These are phyloP conservation scores for Graphiopsis chlorocephala DNA, from an alignment of 2,329 filamentous ascomycete genomes.

Conservation along the genomic window DNA sequence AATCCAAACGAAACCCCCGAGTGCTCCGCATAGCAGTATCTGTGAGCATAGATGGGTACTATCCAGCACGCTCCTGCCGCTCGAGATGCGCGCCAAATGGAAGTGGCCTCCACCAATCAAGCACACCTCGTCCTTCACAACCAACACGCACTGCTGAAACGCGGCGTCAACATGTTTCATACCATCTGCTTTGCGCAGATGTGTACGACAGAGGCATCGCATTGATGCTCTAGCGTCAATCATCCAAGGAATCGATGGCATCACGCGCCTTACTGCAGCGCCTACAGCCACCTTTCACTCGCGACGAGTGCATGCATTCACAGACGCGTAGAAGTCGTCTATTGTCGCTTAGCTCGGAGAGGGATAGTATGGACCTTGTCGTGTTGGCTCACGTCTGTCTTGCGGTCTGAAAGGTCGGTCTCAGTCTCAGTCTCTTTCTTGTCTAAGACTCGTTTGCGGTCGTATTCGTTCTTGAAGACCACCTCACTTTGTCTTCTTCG, in stretches of 20 bases:
- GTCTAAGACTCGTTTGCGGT: not conserved
- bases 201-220: not conserved
- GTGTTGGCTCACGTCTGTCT: not conserved
- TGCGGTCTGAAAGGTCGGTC: not conserved
- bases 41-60: not conserved
- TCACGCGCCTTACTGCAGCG: not conserved
- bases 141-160: not conserved
- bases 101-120: constrained; percentile 2
- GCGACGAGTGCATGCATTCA: not conserved
- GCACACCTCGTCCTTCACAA: constrained; percentile 12
- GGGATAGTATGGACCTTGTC: not conserved
- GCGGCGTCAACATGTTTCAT: constrained; percentile 4
- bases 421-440: not conserved
- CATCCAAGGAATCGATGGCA: not conserved
- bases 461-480: not conserved
- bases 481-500: not conserved
- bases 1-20: constrained; percentile 14
- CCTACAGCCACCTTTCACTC: constrained; percentile 9
- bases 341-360: not conserved
- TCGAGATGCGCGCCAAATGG: not conserved
- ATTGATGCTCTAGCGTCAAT: not conserved
- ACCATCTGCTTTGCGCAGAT: not conserved
- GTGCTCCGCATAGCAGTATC: not conserved
- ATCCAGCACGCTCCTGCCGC: not conserved
- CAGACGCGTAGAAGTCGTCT: not conserved